These are phyloP conservation scores for Trichosporon ovoides DNA, from an alignment of 1,284 basidiomycete genomes.

Conservation along the genomic window DNA sequence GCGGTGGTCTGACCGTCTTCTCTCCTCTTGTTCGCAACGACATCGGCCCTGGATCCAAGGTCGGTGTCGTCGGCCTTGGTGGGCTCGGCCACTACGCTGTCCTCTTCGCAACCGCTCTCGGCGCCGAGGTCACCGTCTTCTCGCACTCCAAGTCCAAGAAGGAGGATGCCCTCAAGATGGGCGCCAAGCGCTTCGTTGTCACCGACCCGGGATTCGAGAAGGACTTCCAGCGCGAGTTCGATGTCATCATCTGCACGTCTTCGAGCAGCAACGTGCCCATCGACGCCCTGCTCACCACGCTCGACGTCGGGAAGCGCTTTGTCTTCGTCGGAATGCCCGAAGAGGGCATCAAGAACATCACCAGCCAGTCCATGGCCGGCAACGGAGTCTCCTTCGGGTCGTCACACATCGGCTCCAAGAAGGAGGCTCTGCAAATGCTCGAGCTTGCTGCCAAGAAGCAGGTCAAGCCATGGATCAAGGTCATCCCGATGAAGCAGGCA, in stretches of 20 bases:
- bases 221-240: conserved; percentile 52
- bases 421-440: conserved; percentile 60
- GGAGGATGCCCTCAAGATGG: conserved; percentile 61
- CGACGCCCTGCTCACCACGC: conserved; percentile 51
- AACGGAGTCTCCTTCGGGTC: conserved; percentile 51
- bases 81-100: conserved; percentile 59
- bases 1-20: conserved; percentile 63
- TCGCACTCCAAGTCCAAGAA: conserved; percentile 61
- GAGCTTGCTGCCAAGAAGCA: conserved; percentile 57
- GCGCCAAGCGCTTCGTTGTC: conserved; percentile 55
- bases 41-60: conserved; percentile 60
- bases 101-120: conserved; percentile 58
- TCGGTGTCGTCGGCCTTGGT: conserved; percentile 63
- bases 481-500: conserved; percentile 58
- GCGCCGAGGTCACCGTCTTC: conserved; percentile 62
- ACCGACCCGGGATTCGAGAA: conserved; percentile 53
- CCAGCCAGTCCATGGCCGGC: conserved; percentile 45
- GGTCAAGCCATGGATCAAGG: conserved; percentile 55
- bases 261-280: conserved; percentile 50
- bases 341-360: conserved; percentile 38
- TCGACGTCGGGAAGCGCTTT: conserved; percentile 56
- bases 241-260: conserved; percentile 60
- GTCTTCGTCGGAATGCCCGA: conserved; percentile 56
- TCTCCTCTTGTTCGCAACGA: conserved; percentile 61
- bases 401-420: conserved; percentile 60